These are phyloP conservation scores for Arthrocladium fulminans DNA, from an alignment of 2,329 filamentous ascomycete species.

Conservation along the genomic window DNA sequence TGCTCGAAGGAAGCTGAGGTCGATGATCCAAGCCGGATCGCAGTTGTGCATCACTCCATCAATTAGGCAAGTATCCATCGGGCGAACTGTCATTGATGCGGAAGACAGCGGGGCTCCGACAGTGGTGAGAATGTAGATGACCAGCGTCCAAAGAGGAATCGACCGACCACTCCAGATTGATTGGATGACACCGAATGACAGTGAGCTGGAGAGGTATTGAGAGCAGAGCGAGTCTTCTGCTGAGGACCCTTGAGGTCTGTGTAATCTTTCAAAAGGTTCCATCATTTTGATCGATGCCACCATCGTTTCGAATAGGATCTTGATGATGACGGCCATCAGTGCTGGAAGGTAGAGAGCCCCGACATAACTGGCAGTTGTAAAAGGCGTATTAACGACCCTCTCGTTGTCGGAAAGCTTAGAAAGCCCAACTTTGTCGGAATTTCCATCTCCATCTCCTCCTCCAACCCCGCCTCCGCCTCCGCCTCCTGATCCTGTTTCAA, in stretches of 20 bases:
- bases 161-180: neutral
- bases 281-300: slow-evolving; percentile 14
- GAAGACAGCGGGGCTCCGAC: slow-evolving; percentile 8
- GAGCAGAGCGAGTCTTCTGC: slow-evolving; percentile 8
- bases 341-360: slow-evolving; percentile 3
- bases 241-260: slow-evolving; percentile 10
- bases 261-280: slow-evolving; percentile 15
- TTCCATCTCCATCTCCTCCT: too few species aligned
- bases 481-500: neutral
- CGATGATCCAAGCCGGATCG: slow-evolving; percentile 14
- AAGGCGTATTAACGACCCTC: neutral
- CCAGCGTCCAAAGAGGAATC: slow-evolving; percentile 8
- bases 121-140: slow-evolving; percentile 7
- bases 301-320: slow-evolving; percentile 9
- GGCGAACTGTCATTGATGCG: slow-evolving; percentile 10
- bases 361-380: neutral
- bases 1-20: slow-evolving; percentile 4
- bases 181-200: slow-evolving; percentile 8
- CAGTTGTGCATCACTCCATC: slow-evolving; percentile 1
- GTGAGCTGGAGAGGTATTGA: slow-evolving; percentile 10
- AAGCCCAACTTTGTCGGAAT: too few species aligned
- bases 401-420: neutral
- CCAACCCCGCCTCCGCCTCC: neutral
- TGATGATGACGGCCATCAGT: slow-evolving; percentile 9
- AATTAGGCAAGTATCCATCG: slow-evolving; percentile 5